Conservation (phyloP, 169 alveolate genomes). For the Plasmodium relictum region DNA sequence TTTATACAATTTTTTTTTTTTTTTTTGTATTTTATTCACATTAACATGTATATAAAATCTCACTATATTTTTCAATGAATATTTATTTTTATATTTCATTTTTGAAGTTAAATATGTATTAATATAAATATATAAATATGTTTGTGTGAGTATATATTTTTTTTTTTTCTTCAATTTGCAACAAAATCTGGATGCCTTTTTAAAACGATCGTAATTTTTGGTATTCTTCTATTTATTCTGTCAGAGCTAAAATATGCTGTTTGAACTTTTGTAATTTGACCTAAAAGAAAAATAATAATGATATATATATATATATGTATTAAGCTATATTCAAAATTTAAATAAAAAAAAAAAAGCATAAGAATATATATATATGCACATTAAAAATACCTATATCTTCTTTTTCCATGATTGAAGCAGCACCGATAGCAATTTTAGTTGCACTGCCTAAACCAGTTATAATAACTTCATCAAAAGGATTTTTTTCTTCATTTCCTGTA, state of each 20-base stretch:
- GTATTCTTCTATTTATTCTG: constrained; percentile 79
- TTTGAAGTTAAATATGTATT: background rate
- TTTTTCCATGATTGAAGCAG: constrained; percentile 81
- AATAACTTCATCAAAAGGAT: constrained; percentile 81
- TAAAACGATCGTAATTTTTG: constrained; percentile 80
- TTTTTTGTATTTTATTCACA: background rate
- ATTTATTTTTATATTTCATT: too few species aligned
- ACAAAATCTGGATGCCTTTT: constrained; percentile 77
- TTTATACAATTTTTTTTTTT: constrained; percentile 5
- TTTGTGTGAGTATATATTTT: background rate
- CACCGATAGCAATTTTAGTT: constrained; percentile 83
- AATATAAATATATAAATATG: too few species aligned
- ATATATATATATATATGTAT: background rate
- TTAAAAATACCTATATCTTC: constrained; percentile 79
- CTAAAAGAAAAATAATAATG: constrained; percentile 44
- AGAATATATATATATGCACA: background rate
- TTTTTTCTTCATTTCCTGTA: constrained; percentile 80
- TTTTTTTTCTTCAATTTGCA: constrained; percentile 25
- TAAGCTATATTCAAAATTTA: background rate
- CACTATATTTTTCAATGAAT: background rate
- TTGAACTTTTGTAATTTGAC: constrained; percentile 78
- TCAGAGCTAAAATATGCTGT: constrained; percentile 84
- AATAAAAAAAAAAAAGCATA: background rate
- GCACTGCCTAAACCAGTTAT: constrained; percentile 85
- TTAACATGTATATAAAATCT: background rate